These are phyloP conservation scores for Salix dunnii DNA, from an alignment of 345 rosid species.

Conservation along the genomic window DNA sequence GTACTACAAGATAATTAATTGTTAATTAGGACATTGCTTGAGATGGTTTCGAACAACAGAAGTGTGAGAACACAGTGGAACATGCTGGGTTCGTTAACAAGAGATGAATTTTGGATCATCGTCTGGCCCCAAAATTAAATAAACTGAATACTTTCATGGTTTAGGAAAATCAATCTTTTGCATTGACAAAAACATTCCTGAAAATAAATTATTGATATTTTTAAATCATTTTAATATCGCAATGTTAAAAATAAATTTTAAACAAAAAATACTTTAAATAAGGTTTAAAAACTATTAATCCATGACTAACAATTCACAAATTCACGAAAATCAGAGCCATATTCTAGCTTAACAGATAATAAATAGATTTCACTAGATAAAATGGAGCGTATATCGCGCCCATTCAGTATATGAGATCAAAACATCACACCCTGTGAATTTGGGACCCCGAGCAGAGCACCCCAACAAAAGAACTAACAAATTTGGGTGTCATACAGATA, in stretches of 20 bases:
- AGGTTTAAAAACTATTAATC: too few relatives aligned
- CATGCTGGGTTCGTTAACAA: background rate
- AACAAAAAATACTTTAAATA: too few relatives aligned
- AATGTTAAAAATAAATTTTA: too few relatives aligned
- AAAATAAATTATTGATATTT: too few relatives aligned
- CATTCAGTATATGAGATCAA: background rate
- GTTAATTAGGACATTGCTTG: background rate
- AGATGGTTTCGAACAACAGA: background rate
- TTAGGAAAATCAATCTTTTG: background rate
- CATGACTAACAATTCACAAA: background rate
- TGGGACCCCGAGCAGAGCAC: background rate
- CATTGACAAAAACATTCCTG: too few relatives aligned
- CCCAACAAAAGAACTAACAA: background rate
- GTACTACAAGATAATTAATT: too few relatives aligned
- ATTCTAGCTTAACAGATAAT: slow-evolving; percentile 1
- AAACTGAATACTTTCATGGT: background rate
- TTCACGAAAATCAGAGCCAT: background rate
- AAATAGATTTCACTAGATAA: background rate
- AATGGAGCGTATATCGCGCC: slow-evolving; percentile 2
- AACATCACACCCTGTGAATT: background rate
- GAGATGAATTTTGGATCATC: background rate
- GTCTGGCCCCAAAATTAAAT: background rate
- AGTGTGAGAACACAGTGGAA: background rate
- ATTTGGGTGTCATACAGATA: background rate
- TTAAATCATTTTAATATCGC: too few relatives aligned